Conservation (phyloP, 1,284 basidiomycete species). For the Sutorius eximius region DNA sequence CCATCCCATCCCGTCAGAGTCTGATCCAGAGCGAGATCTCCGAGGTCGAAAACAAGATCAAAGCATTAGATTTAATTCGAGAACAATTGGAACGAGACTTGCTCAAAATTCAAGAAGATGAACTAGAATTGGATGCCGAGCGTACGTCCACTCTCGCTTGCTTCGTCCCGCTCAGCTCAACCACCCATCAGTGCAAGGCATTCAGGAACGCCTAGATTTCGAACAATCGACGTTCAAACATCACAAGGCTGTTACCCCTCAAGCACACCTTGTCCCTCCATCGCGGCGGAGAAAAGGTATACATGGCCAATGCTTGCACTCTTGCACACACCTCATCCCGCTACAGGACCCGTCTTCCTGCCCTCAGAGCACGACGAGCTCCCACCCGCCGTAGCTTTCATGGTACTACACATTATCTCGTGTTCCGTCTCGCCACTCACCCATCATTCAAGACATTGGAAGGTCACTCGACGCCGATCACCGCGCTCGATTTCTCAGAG, state of each 20-base stretch:
- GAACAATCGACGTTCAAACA: slow-evolving; percentile 50
- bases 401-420: slow-evolving; percentile 53
- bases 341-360: slow-evolving; percentile 85
- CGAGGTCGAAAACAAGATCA: slow-evolving; percentile 88
- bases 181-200: slow-evolving; percentile 69
- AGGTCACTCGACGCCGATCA: slow-evolving; percentile 80
- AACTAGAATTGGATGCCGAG: slow-evolving; percentile 94
- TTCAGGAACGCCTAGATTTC: slow-evolving; percentile 78
- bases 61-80: slow-evolving; percentile 80
- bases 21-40: slow-evolving; percentile 83
- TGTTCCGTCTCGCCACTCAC: slow-evolving; percentile 6
- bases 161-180: slow-evolving; percentile 8
- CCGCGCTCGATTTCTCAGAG: slow-evolving; percentile 92
- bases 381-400: slow-evolving; percentile 93
- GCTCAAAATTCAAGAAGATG: slow-evolving; percentile 89
- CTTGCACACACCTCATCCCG: slow-evolving; percentile 11
- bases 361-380: slow-evolving; percentile 97
- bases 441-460: slow-evolving; percentile 65
- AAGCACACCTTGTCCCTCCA: slow-evolving; percentile 51
- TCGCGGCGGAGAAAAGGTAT: slow-evolving; percentile 77
- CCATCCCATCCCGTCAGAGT: slow-evolving; percentile 48
- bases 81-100: slow-evolving; percentile 81
- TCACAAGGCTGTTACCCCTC: slow-evolving; percentile 33
- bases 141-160: slow-evolving; percentile 47
- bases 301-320: slow-evolving; percentile 12